Evolutionary conservation across 352 stramenopile species (phyloP).

Genomic region (Globisporangium orthogonon): DNA sequence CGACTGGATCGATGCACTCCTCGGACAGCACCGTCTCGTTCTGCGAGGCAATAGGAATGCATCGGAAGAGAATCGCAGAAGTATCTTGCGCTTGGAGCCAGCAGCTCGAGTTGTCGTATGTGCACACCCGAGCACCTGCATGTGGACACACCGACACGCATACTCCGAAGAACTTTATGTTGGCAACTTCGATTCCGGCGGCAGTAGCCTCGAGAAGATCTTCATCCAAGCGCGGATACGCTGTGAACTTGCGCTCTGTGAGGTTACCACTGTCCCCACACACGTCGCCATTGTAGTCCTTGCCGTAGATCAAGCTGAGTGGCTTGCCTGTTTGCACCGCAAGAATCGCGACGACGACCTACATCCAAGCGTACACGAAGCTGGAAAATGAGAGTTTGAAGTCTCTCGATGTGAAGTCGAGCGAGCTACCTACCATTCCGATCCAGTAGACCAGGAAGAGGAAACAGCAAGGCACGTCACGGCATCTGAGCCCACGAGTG

Average conservation of each 20-base stretch:
- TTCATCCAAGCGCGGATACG: slow-evolving; percentile 77
- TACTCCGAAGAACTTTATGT: slow-evolving; percentile 74
- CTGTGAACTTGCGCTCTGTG: slow-evolving; percentile 35
- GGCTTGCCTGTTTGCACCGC: slow-evolving; percentile 61
- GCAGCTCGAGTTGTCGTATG: slow-evolving; percentile 62
- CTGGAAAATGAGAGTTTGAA: neutral
- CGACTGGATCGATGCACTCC: slow-evolving; percentile 54
- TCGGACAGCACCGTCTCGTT: slow-evolving; percentile 58
- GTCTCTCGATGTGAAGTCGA: neutral
- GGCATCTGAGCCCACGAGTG: slow-evolving; percentile 32
- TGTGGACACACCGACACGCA: slow-evolving; percentile 60
- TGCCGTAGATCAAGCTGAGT: slow-evolving; percentile 71
- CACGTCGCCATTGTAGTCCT: slow-evolving; percentile 77
- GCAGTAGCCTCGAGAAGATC: slow-evolving; percentile 53
- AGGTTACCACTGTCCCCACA: slow-evolving; percentile 51
- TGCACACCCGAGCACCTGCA: slow-evolving; percentile 50
- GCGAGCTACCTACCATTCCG: slow-evolving; percentile 40
- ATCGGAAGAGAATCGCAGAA: slow-evolving; percentile 58
- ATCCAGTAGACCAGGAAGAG: slow-evolving; percentile 86
- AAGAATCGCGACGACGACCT: slow-evolving; percentile 45
- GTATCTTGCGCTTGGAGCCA: slow-evolving; percentile 54
- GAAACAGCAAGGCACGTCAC: slow-evolving; percentile 73
- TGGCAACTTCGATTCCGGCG: slow-evolving; percentile 29
- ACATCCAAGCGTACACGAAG: neutral
- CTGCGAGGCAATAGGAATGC: slow-evolving; percentile 51